Evolutionary conservation across 768 basidiomycete species (phyloP), one percentile per base, ranked within the genome.

Genomic region (Suillus americanus): DNA sequence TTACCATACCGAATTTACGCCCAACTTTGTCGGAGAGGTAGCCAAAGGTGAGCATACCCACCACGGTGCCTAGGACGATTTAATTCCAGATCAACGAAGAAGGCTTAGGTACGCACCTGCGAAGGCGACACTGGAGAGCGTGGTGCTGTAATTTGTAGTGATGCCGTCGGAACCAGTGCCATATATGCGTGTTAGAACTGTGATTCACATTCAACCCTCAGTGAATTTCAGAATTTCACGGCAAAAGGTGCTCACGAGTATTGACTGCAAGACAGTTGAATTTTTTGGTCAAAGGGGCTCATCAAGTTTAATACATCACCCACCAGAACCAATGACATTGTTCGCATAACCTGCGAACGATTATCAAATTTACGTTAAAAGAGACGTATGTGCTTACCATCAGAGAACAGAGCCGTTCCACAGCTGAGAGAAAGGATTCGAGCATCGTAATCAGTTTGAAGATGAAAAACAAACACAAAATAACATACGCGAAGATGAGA

Each of bases 1-100:
- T 60, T 64, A 90, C 89, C 94, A 95, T 95, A 68, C 94, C 94
- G 69, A 89, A 90, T 71, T 95, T 96, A 57, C 90, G 84, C 14
- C 95, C 94, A 66, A 95, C 69, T 75, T 92, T 93, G 75, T 96
- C 95, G 20, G 91, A 91, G 65, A 95, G 80, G 73, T 87, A 93
- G 77, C 92, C 91, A 70, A 95, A 94, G 55, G 73, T 66, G 43
- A 95, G 77, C 92, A 93, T 94, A 41, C 95, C 94, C 12, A 94
- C 82, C n/a, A 97, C 77, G 8, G 89, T 92, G 16, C 95, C 95
- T 75, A 91, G 91, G 51, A 85, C 79, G 12, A 87, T 65, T 90
- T 74, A 59, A 89, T 76, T 69, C 84, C 89, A 78, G 88, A 89
- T 66, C 89, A 89, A 50, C 72, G 62, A 35, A 91, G 75, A 86